Conservation (phyloP, 257 asterid species). For the Forsythia suspensa region DNA sequence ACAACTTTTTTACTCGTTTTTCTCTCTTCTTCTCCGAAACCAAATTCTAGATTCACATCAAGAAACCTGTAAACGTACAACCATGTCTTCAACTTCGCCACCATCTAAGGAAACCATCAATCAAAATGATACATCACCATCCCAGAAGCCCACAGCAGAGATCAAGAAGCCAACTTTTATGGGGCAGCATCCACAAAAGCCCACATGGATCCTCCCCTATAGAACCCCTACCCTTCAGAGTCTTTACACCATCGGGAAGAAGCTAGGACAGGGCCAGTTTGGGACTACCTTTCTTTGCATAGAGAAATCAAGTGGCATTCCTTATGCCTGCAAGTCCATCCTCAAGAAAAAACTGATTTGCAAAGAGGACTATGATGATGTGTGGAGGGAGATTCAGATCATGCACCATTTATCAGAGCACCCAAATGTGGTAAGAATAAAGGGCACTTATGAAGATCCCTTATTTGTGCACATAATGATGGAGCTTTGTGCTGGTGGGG, state of each 20-base stretch:
- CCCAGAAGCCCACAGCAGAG: conserved; percentile 14
- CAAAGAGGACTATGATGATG: conserved; percentile 35
- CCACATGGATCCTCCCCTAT: conserved; percentile 37
- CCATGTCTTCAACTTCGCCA: background rate
- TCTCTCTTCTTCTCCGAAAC: background rate
- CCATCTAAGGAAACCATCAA: too few relatives aligned
- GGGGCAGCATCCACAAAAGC: conserved; percentile 21
- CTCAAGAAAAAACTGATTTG: conserved; percentile 40
- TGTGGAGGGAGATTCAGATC: conserved; percentile 45
- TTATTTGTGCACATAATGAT: conserved; percentile 40
- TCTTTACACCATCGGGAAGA: conserved; percentile 34
- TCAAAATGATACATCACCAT: background rate
- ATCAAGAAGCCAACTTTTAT: conserved; percentile 6
- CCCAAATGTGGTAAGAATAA: conserved; percentile 41
- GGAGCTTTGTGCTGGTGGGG: conserved; percentile 50
- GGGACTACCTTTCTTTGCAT: conserved; percentile 34
- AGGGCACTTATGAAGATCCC: conserved; percentile 39
- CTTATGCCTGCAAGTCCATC: conserved; percentile 37
- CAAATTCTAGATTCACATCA: background rate
- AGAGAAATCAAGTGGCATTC: conserved; percentile 26
- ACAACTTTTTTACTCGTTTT: background rate
- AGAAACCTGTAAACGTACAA: background rate
- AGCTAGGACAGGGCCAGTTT: conserved; percentile 39
- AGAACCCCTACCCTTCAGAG: conserved; percentile 25
- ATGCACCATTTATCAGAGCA: conserved; percentile 40